Base-by-base conservation (phyloP, 108 stramenopile genomes). In the Nannochloropsis gaditana region DNA sequence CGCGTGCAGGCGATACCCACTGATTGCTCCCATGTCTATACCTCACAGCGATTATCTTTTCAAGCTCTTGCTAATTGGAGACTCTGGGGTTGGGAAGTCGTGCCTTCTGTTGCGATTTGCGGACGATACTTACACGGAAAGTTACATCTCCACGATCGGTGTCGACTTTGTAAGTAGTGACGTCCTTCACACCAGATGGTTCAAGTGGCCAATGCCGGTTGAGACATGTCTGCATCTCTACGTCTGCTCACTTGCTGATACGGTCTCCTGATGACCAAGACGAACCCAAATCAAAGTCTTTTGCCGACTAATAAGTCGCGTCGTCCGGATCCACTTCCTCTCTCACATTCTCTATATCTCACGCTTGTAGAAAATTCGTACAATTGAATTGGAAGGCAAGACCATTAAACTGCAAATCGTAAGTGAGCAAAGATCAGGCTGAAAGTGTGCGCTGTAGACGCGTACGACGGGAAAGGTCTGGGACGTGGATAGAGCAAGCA, bases 91-190 rank as follows among this genome's bases (percentile, higher is more conserved):
- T 41, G 96, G 96, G 45, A 97, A 97, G 93, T 95, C 95, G 44
- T 94, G 95, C 87, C 86, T 97, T 79, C 93, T 97, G 80, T 87
- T 96, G 79, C 92, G 96, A 82, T 97, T 97, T 87, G 95, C 96
- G 10, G 96, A 99, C 85, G 97, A 99, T 90, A 97, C 97, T 81
- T 99, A 97, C 93, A 99, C 97, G 21, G 97, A 97, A 85, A 96
- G 95, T 45, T 99, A 97, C 91, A 97, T 97, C 89, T 97, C 97
- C 82, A 99, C 98, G 85, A 97, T 99, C 92, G 98, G 98, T 82
- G 98, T 99, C 83, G 97, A 99, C 87, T 99, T 98, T 86, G 95
- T 95, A 92, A 96, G 95, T 93, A 21, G 21, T 9, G 19, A 45
- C 80, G 80, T 41, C 41, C 50, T 59, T 59, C 17, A 10, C 15